Evolutionary conservation across 2,329 filamentous ascomycete genomes (phyloP).

Genomic region (Neofusicoccum ribis): DNA sequence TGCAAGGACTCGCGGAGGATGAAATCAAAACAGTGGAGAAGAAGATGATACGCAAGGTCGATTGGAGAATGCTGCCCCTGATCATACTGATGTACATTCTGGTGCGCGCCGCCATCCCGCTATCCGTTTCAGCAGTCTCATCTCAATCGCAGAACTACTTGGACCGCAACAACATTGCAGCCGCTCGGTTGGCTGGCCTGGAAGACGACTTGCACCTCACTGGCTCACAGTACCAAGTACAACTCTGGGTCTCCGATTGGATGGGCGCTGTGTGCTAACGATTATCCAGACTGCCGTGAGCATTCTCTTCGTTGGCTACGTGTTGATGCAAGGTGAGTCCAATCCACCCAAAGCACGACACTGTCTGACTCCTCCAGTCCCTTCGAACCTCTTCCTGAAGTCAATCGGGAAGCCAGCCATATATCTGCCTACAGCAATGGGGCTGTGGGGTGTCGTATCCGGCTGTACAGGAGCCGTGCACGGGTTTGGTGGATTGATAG

Average conservation of each 20-base stretch:
- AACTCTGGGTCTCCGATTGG: too few species aligned
- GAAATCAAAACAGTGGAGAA: constrained; percentile 26
- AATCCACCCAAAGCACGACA: constrained; percentile 45
- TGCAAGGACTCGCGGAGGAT: constrained; percentile 23
- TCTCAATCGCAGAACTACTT: constrained; percentile 22
- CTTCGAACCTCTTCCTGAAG: constrained; percentile 45
- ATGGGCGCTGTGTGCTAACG: not conserved
- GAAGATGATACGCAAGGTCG: constrained; percentile 25
- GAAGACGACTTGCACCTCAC: constrained; percentile 26
- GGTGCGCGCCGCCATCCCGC: not conserved
- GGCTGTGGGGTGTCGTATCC: constrained; percentile 45
- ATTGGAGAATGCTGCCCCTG: constrained; percentile 26
- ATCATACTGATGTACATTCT: constrained; percentile 40
- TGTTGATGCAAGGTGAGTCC: constrained; percentile 42
- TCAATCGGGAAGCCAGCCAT: constrained; percentile 38
- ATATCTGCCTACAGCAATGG: constrained; percentile 42
- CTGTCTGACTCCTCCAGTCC: constrained; percentile 36
- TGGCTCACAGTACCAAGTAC: constrained; percentile 24
- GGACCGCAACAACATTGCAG: constrained; percentile 32
- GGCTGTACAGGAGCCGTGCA: constrained; percentile 41
- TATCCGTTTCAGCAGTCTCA: not conserved
- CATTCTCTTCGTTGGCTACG: constrained; percentile 58
- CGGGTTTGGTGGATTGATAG: constrained; percentile 48
- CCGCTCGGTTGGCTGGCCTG: constrained; percentile 30
- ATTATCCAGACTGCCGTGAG: constrained; percentile 52